Evolutionary conservation across 2,329 filamentous ascomycete species (phyloP).

Genomic region (Dactylellina drechsleri): DNA sequence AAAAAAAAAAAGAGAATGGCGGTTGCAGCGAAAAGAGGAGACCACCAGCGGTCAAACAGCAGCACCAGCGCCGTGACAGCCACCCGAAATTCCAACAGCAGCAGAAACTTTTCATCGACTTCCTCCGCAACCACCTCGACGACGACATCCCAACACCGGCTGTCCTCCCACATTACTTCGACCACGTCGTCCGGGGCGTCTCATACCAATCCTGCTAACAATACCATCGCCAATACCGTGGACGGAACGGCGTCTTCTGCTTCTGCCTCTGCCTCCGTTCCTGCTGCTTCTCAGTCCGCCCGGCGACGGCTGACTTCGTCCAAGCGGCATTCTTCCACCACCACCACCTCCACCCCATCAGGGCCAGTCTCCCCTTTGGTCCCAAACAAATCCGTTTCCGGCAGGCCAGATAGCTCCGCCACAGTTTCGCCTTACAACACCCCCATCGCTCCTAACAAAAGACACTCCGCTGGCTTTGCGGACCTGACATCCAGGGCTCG

Average conservation of each 20-base stretch:
- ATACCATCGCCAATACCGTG: conserved; percentile 1
- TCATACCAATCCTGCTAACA: conserved; percentile 4
- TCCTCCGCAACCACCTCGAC: conserved; percentile 31
- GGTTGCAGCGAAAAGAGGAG: conserved; percentile 45
- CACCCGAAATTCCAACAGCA: conserved; percentile 53
- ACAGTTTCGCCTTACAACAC: conserved; percentile 45
- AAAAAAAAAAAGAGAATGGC: conserved; percentile 47
- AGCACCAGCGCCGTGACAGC: conserved; percentile 44
- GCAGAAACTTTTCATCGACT: conserved; percentile 44
- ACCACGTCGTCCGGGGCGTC: conserved; percentile 12
- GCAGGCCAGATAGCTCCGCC: conserved; percentile 48
- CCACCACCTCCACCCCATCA: conserved; percentile 31
- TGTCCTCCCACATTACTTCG: conserved; percentile 22
- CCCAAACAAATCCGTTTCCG: conserved; percentile 53
- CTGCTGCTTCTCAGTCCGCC: conserved; percentile 21
- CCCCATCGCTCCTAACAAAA: conserved; percentile 42
- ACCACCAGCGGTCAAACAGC: conserved; percentile 54
- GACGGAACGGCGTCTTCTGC: background rate
- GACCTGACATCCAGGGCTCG: conserved; percentile 39
- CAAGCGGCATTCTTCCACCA: conserved; percentile 47
- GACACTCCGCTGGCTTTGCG: conserved; percentile 39
- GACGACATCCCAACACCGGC: conserved; percentile 37
- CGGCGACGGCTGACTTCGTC: conserved; percentile 49
- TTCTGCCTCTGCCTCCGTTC: background rate
- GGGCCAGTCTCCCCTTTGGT: conserved; percentile 45